Conservation (phyloP, 495 filamentous ascomycete species). For the Pyrenula massariospora region DNA sequence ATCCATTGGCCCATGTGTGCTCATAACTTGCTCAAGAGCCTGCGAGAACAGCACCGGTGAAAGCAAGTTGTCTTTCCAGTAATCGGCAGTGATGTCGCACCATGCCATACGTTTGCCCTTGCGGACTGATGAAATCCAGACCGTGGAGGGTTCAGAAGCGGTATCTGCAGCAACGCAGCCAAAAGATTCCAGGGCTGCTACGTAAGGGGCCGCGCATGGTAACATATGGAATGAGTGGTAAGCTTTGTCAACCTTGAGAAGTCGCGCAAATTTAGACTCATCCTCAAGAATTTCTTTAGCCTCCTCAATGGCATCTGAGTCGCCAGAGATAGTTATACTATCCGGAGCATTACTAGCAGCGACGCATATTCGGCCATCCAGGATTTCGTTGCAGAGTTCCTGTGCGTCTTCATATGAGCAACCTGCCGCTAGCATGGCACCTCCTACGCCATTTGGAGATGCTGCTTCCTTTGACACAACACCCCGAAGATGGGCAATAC, state of each 20-base stretch:
- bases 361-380: conserved; percentile 19
- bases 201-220: background rate
- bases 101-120: background rate
- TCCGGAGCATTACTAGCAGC: conserved; percentile 48
- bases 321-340: conserved; percentile 49
- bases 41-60: conserved; percentile 11
- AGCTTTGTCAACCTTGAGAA: conserved; percentile 33
- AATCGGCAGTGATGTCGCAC: conserved; percentile 1
- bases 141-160: too few species aligned
- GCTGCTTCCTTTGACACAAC: background rate
- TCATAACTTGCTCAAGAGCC: conserved; percentile 11
- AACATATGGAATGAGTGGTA: conserved; percentile 44
- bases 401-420: conserved; percentile 3
- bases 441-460: background rate
- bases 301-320: conserved; percentile 34
- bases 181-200: background rate
- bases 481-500: conserved; percentile 3
- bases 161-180: too few species aligned
- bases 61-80: conserved; percentile 16
- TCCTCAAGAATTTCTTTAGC: conserved; percentile 29
- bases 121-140: conserved; percentile 6
- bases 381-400: conserved; percentile 10
- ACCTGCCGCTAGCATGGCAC: conserved; percentile 17
- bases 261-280: conserved; percentile 34
- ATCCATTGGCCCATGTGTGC: background rate